These are phyloP conservation scores for Aquilaria yunnanensis DNA, from an alignment of 345 rosid genomes.

Conservation along the genomic window DNA sequence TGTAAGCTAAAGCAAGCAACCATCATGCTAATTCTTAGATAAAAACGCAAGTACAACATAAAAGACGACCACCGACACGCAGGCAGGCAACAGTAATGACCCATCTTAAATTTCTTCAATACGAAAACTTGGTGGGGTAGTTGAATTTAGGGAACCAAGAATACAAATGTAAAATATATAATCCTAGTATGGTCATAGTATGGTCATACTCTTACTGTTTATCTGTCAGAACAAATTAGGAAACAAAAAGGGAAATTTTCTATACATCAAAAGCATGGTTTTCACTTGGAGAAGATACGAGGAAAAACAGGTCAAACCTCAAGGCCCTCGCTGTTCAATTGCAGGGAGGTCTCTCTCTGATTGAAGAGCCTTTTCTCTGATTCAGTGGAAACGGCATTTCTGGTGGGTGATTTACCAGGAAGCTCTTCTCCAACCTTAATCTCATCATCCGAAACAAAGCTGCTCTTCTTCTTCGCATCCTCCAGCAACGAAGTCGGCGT, in stretches of 20 bases:
- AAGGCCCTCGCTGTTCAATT: slow-evolving; percentile 95
- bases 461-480: slow-evolving; percentile 35
- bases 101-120: no score
- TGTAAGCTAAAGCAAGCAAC: background rate
- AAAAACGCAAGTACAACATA: background rate
- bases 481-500: slow-evolving; percentile 81
- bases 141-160: no score
- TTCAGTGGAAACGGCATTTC: slow-evolving; percentile 62
- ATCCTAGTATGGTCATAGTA: no score
- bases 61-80: background rate
- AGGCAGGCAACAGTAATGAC: no score
- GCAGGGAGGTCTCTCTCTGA: slow-evolving; percentile 82
- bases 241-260: background rate
- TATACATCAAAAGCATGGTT: no score
- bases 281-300: no score
- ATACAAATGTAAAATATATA: no score
- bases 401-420: slow-evolving; percentile 35
- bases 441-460: slow-evolving; percentile 46
- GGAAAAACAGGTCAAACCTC: slow-evolving; percentile 44
- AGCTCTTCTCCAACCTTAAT: slow-evolving; percentile 42
- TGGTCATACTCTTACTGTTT: no score
- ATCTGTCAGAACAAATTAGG: background rate
- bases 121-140: no score
- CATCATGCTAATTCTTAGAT: no score
- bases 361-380: slow-evolving; percentile 50